Conservation (phyloP, 768 basidiomycete species). For the Lactarius sanguifluus region DNA sequence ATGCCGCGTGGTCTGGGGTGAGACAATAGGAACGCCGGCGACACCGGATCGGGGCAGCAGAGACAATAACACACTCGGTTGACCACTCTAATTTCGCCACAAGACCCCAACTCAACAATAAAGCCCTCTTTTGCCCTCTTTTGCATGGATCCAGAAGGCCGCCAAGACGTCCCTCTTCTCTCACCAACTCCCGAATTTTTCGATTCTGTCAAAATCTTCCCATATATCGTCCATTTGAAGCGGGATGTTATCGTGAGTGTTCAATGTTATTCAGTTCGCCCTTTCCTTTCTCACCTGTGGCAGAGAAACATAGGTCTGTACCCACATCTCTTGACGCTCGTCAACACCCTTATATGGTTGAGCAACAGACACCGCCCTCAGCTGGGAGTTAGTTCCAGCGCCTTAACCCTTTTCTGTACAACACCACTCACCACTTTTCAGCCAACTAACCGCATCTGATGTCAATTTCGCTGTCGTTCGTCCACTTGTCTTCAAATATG, state of each 20-base stretch:
- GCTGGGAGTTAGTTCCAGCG: conserved; percentile 67
- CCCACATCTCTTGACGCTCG: neutral
- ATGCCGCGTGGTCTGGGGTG: conserved; percentile 14
- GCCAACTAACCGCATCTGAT: conserved; percentile 81
- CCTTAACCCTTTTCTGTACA: conserved; percentile 20
- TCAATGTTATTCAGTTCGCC: neutral
- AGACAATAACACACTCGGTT: neutral
- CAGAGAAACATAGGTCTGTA: conserved; percentile 36
- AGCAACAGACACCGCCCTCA: conserved; percentile 58
- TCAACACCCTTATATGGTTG: neutral
- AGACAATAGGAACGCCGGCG: conserved; percentile 21
- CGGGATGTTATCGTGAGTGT: conserved; percentile 63
- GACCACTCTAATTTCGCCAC: neutral
- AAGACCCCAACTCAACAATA: conserved; percentile 9
- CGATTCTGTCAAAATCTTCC: conserved; percentile 71
- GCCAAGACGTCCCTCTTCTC: conserved; percentile 38
- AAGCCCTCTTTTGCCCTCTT: neutral
- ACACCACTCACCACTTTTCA: conserved; percentile 33
- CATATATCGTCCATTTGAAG: conserved; percentile 72
- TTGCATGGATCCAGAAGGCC: conserved; percentile 40
- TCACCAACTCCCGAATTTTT: conserved; percentile 59
- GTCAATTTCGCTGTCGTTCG: conserved; percentile 79
- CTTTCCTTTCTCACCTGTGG: conserved; percentile 9
- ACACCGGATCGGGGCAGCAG: neutral
- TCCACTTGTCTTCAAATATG: conserved; percentile 77